phyloP scores from a whole-genome alignment of 2,329 filamentous ascomycete species.

The Penicillium sp. region DNA sequence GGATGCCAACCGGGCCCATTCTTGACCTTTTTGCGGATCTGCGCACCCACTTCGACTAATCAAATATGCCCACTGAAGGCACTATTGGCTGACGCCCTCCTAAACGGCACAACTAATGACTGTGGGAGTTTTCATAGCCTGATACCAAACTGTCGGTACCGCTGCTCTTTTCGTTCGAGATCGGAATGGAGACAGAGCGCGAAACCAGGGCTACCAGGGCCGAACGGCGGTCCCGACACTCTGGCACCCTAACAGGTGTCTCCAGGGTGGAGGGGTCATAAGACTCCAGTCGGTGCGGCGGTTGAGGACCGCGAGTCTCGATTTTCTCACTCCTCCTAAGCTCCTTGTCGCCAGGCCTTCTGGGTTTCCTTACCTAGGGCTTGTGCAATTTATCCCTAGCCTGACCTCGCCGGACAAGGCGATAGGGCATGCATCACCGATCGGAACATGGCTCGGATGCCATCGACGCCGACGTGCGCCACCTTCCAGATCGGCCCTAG shows the following conservation, averaged over 20 bases:
- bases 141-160: slow-evolving; percentile 12
- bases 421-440: slow-evolving; percentile 11
- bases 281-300: slow-evolving; percentile 26
- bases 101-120: slow-evolving; percentile 1
- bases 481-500: not conserved
- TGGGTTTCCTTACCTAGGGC: not conserved
- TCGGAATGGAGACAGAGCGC: not conserved
- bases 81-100: slow-evolving; percentile 8
- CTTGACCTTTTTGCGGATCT: slow-evolving; percentile 11
- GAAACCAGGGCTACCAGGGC: not conserved
- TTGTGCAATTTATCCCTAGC: not conserved
- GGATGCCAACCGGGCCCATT: slow-evolving; percentile 8
- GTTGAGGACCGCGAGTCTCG: slow-evolving; percentile 2
- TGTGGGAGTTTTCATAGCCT: slow-evolving; percentile 6
- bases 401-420: not conserved
- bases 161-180: not conserved
- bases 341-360: not conserved
- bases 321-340: slow-evolving; percentile 3
- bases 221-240: slow-evolving; percentile 16
- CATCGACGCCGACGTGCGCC: slow-evolving; percentile 35
- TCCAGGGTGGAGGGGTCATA: slow-evolving; percentile 25
- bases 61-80: slow-evolving; percentile 2
- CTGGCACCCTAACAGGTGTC: slow-evolving; percentile 19
- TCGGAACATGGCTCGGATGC: slow-evolving; percentile 12
- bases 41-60: slow-evolving; percentile 8